Evolutionary conservation across 23 red algal species (phyloP), one percentile per base, ranked within the genome.

Genomic region (Agarophyton chilense): DNA sequence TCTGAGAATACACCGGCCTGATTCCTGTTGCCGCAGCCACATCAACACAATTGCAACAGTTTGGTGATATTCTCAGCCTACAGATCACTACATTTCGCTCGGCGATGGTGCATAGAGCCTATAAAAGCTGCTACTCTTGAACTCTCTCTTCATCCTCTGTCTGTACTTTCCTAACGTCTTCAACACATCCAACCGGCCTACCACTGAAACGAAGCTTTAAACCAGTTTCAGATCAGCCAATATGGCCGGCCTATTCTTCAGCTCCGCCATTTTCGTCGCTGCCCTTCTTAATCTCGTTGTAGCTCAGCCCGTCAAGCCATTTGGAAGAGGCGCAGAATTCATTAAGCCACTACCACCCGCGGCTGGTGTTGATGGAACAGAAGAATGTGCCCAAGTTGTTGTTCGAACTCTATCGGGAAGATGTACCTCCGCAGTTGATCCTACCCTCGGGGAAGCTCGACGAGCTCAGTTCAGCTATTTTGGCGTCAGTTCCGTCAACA

Each of bases 391-490:
- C 33, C 1, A 2, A 12, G 16, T 60, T 60, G 0, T 1, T 24
- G 11, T 60, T 12, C 43, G 77, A 43, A 61, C 50, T 10, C 77
- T 80, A n/a, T 43, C 77, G n/a, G 77, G 77, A 0, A 55, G 25
- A 32, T 80, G 77, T 36, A 80, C 77, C 36, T 55, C 77, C 44
- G 77, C 54, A 60, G 33, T 55, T 80, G 51, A 80, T 80, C 77
- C 77, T 10, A 16, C 77, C 44, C 46, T 55, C 16, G 77, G 77
- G 33, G 51, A 80, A 58, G 77, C 77, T 44, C 77, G 77, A 14
- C 54, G 50, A 38, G 77, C 77, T 2, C 77, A 58, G 35, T 80
- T 80, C 77, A 80, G 77, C 51, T 80, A 80, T 34, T 58, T 80
- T 24, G 14, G 38, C 29, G 77, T 58, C 16, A 80, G 42, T 19